Evolutionary conservation across 371 early-diverging fungal species (phyloP), one percentile per base, ranked within the genome.

Genomic region (Mortierella sp.): DNA sequence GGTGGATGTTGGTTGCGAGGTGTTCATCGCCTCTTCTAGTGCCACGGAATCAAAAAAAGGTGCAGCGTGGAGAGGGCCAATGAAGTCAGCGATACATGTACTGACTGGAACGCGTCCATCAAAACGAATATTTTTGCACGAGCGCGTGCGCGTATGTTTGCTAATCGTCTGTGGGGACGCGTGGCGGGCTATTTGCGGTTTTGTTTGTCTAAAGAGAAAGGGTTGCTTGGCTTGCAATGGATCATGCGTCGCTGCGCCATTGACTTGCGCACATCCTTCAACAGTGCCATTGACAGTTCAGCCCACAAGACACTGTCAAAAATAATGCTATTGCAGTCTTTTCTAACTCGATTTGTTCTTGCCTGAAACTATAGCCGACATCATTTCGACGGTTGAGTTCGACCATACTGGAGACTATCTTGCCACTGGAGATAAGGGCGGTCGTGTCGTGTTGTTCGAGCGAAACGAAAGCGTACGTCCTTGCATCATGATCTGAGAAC

Each of bases 341-440:
- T 40, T 9, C 21, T 61, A 34, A 61, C 61, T 19, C 34, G 0
- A 37, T 10, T 19, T 67, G 57, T 21, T 69, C 40, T 69, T 34
- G 5, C 5, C 53, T 74, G 48, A 28, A 74, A 37, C 71, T 59
- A 67, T 92, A 98, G 98, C 99, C 77, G 99, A 99, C 89, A 98
- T 99, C 74, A 99, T 99, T 79, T 98, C 99, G 71, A 97, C 99
- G 24, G 98, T 99, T 43, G 98, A 99, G 88, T 99, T 99, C 88
- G 98, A 99, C 89, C 95, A 96, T 48, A 97, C 98, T 19, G 99
- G 99, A 50, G 97, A 98, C 86, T 98, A 97, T 78, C 92, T 99
- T 61, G 99, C 99, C 9, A 98, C 99, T 8, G 99, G 99, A 71
- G 99, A 99, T 88, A 96, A 96, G 86, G 99, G 99, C 64, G 99